Evolutionary conservation across 2,329 filamentous ascomycete species (phyloP), one percentile per base, ranked within the genome.

Genomic region (Chaetomium strumarium): DNA sequence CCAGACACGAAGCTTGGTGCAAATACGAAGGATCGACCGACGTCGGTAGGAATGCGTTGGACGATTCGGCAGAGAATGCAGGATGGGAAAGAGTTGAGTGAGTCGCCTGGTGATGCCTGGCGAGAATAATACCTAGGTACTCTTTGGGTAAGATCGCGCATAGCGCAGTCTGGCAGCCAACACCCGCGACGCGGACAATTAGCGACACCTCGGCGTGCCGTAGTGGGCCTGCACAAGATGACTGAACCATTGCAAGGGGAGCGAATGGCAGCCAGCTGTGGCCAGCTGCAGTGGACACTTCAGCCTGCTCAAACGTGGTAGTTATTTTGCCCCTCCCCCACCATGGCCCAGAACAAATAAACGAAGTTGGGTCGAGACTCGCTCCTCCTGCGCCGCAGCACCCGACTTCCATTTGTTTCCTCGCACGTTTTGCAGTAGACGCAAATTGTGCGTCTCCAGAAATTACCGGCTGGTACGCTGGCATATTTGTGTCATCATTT

Each of bases 271-370:
- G 34, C 19, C 54, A 56, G 34, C 44, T 56, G 54, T 19, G 12
- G n/a, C n/a, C 51, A 49, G 45, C 42, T 56, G 54, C 34, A 42
- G 29, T 11, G 16, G 46, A 49, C 52, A 55, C 36, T 34, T 43
- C 46, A 58, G 51, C 49, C 39, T 24, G 24, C 24, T 34, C 33
- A 49, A 39, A 43, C 36, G 42, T 50, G 39, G 49, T 44, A 54
- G 39, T 12, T 10, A 5, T 14, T 55, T 57, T 58, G 59, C 61
- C 60, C 60, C 62, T 62, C 62, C 61, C 58, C 61, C 62, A 50
- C 62, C 55, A 60, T 58, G 56, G 53, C 43, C 24, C 24, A 24
- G 44, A 48, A 37, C 46, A 51, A 52, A 53, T 56, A 45, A 45
- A 3, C 34, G 7, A 8, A 37, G 37, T 46, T 24, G 42, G 50